A percentile compares a stretch with the other conserved stretches of the same genome.
Evolutionary conservation across 2,329 filamentous ascomycete species (phyloP).

Genomic region (Cercospora beticola): DNA sequence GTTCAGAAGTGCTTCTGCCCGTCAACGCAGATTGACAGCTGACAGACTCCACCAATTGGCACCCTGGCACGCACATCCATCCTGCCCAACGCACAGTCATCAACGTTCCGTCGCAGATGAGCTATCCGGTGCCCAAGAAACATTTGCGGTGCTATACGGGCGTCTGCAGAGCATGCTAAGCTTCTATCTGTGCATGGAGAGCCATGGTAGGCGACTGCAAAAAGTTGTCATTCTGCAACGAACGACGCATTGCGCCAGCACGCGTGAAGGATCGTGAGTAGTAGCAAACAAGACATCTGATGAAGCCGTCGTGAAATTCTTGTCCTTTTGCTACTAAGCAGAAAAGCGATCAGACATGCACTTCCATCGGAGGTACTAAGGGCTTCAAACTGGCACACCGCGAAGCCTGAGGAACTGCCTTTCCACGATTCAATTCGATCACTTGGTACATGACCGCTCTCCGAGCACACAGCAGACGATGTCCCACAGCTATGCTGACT

Average conservation of each 20-base stretch:
- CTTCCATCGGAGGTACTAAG: not conserved
- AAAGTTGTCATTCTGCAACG: not conserved
- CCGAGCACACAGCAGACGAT: not conserved
- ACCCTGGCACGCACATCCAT: conserved; percentile 3
- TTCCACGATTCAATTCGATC: not conserved
- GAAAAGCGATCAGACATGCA: not conserved
- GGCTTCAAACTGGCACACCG: not conserved
- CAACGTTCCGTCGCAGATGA: not conserved
- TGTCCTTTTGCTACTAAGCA: not conserved
- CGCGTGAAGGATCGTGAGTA: not conserved
- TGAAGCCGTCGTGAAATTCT: not conserved
- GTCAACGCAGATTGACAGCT: not conserved
- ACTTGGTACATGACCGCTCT: not conserved
- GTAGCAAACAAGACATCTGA: not conserved
- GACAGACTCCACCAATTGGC: conserved; percentile 6
- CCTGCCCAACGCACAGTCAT: conserved; percentile 8
- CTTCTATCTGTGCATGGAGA: not conserved
- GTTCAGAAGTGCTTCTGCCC: not conserved
- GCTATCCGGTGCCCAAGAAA: too few species aligned
- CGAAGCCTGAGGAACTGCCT: not conserved
- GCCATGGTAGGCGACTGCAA: not conserved
- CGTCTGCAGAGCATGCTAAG: not conserved
- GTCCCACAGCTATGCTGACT: not conserved
- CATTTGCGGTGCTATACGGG: not conserved
- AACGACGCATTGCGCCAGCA: not conserved